A percentile compares a stretch with the other conserved stretches of the same genome.
Conservation (phyloP, 2,329 filamentous ascomycete species). For the Penicillium sp. region DNA sequence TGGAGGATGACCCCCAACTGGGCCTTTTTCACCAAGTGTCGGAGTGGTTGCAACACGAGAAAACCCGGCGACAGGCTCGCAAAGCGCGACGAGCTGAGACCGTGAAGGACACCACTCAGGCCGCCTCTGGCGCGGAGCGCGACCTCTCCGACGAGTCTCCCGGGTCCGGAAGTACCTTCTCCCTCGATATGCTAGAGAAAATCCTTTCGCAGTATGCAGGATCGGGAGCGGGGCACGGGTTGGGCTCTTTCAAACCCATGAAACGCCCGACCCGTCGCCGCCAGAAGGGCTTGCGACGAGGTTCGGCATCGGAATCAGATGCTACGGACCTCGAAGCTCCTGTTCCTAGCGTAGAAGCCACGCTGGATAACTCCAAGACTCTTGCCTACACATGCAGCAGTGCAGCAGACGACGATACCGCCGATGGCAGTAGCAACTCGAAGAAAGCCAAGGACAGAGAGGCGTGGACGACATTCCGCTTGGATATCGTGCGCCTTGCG, state of each 20-base stretch:
- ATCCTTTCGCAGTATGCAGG: constrained; percentile 51
- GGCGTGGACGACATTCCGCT: constrained; percentile 82
- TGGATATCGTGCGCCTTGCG: constrained; percentile 79
- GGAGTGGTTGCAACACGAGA: constrained; percentile 79
- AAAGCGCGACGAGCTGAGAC: constrained; percentile 45
- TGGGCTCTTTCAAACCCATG: constrained; percentile 13
- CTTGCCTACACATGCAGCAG: constrained; percentile 63
- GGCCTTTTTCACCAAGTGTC: constrained; percentile 64
- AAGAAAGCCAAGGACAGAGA: constrained; percentile 62
- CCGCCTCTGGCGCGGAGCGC: constrained; percentile 31
- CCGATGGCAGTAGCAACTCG: constrained; percentile 42
- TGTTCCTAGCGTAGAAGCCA: constrained; percentile 78
- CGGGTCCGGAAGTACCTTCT: constrained; percentile 62
- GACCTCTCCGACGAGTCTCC: constrained; percentile 22
- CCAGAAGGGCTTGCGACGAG: constrained; percentile 36
- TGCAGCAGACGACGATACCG: constrained; percentile 38
- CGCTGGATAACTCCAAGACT: constrained; percentile 85
- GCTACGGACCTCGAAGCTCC: constrained; percentile 70
- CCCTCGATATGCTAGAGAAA: constrained; percentile 71
- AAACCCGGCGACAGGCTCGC: constrained; percentile 56
- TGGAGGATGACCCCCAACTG: constrained; percentile 31
- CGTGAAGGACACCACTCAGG: constrained; percentile 37
- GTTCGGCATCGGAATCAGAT: constrained; percentile 75
- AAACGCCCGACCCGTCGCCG: constrained; percentile 33
- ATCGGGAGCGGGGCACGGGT: constrained; percentile 24